Conservation (phyloP, 306 rosid genomes). For the Pachyrhizus erosus region DNA sequence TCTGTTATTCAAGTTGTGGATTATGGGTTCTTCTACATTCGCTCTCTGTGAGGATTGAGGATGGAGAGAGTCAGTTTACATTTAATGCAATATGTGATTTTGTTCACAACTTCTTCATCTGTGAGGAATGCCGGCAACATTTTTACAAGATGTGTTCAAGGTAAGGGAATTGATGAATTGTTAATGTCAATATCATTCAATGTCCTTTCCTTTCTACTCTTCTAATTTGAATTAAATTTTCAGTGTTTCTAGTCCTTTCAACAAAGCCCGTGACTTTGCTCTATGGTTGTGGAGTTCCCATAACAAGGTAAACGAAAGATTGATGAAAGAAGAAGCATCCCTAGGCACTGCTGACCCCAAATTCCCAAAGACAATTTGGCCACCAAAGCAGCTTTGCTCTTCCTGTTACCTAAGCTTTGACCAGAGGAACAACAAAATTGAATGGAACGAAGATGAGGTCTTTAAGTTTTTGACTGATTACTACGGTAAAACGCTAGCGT, state of each 20-base stretch:
- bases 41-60: slow-evolving; percentile 84
- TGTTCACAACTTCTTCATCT: slow-evolving; percentile 83
- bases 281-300: slow-evolving; percentile 95
- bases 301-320: slow-evolving; percentile 79
- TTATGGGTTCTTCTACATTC: slow-evolving; percentile 98
- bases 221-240: slow-evolving; percentile 44
- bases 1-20: slow-evolving; percentile 76
- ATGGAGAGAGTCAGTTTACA: slow-evolving; percentile 87
- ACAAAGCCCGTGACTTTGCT: slow-evolving; percentile 72
- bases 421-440: slow-evolving; percentile 52
- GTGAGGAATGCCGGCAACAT: slow-evolving; percentile 98
- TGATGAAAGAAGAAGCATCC: slow-evolving; percentile 81
- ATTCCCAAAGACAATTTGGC: slow-evolving; percentile 94
- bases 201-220: slow-evolving; percentile 9
- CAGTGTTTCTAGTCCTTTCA: slow-evolving; percentile 84
- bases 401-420: slow-evolving; percentile 62
- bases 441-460: slow-evolving; percentile 82
- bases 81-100: slow-evolving; percentile 83
- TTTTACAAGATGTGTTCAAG: slow-evolving; percentile 87
- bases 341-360: slow-evolving; percentile 81
- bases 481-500: slow-evolving; percentile 64
- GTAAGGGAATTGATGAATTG: slow-evolving; percentile 45
- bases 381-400: slow-evolving; percentile 79
- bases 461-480: slow-evolving; percentile 63
- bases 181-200: slow-evolving; percentile 27